Evolutionary conservation across 768 basidiomycete species (phyloP), one percentile per base, ranked within the genome.

Genomic region (Hericium coralloides): DNA sequence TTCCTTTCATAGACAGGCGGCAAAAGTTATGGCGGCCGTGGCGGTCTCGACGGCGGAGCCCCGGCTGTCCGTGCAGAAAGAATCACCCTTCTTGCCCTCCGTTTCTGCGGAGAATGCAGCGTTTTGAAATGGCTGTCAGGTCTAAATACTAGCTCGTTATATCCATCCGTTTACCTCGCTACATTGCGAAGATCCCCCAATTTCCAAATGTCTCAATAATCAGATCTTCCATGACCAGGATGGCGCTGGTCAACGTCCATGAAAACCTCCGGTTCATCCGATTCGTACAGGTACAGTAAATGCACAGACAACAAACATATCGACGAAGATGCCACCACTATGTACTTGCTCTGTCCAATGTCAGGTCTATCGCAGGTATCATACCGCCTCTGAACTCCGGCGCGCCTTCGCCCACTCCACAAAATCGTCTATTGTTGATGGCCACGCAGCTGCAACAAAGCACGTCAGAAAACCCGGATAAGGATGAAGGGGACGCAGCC

Each of bases 391-490:
- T 12, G 54, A 45, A 7, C 53, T 58, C 48, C 76, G 58, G 49
- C 74, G 71, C 59, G 70, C 69, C 66, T 77, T 82, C 41, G 82
- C 86, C 64, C 76, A 85, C 55, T 78, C 82, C 15, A 90, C 89
- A 63, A 91, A 92, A 53, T 89, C 88, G 63, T 94, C 91, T 60
- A 93, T 87, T 22, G 85, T 79, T 38, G 89, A 91, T 4, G 91
- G 91, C 91, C 91, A 93, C 2, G 92, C 87, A 49, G 80, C 91
- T 90, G 65, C 18, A 59, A 53, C 51, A 15, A n/a, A 18, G 12
- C 38, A 38, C 31, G 52, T 60, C 41, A 38, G 60, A 58, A n/a
- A 45, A 59, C 56, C 48, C 48, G 49, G 45, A 8, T 2, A 9
- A 23, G 45, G 17, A 56, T 41, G 50, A 63, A 23, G 55, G 26